A percentile compares a stretch with the other conserved stretches of the same genome.
Conservation (phyloP, 305 asterid genomes). For the Fraxinus latifolia region DNA sequence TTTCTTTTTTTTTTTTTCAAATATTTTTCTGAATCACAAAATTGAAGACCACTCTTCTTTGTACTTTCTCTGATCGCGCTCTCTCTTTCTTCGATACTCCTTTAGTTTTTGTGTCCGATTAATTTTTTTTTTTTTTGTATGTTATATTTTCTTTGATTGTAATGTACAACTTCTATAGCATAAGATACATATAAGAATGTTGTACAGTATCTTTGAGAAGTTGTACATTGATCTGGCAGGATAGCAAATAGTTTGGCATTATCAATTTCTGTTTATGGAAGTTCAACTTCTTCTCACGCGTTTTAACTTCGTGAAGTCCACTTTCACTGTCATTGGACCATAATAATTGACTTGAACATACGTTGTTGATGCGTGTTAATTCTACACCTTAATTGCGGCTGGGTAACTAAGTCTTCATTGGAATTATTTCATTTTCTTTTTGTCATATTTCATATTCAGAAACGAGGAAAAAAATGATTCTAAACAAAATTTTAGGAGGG, state of each 20-base stretch:
- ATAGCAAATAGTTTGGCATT: background rate
- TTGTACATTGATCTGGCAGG: background rate
- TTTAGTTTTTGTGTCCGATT: conserved; percentile 36
- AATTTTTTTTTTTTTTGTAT: background rate
- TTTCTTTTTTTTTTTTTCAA: background rate
- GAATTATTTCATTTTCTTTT: background rate
- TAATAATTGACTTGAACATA: background rate
- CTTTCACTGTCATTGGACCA: background rate
- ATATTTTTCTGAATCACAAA: conserved; percentile 30
- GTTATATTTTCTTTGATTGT: background rate
- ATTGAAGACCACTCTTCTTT: conserved; percentile 35
- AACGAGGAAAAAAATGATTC: background rate
- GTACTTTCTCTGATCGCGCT: background rate
- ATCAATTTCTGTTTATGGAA: background rate
- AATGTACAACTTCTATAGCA: background rate
- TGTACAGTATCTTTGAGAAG: background rate
- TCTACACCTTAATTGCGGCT: background rate
- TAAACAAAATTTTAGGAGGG: conserved; percentile 1
- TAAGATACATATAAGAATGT: background rate
- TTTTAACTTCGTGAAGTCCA: background rate
- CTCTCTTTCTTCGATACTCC: conserved; percentile 9
- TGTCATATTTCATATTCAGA: background rate
- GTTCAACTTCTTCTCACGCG: background rate
- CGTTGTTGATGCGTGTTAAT: background rate
- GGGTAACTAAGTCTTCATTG: background rate